phyloP scores from a whole-genome alignment of 1,284 basidiomycete species.

The Cystobasidium pallidum region DNA sequence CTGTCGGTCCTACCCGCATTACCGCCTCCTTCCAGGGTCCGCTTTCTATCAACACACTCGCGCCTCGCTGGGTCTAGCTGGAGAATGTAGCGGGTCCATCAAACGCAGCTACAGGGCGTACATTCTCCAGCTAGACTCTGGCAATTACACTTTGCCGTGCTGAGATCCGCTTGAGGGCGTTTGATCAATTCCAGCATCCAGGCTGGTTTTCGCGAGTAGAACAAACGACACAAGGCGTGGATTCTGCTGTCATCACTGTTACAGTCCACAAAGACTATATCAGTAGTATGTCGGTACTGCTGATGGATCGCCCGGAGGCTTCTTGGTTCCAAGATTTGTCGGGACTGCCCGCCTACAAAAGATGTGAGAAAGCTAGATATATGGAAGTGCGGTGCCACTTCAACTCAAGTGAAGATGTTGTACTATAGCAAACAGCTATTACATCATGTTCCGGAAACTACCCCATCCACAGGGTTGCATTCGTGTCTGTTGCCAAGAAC shows the following conservation, averaged over 20 bases:
- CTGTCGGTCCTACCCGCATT: too few relatives aligned
- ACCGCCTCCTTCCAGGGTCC: neutral
- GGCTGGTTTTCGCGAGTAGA: slow-evolving; percentile 37
- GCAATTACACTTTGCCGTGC: slow-evolving; percentile 27
- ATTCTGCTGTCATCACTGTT: neutral
- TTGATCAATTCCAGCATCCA: slow-evolving; percentile 10
- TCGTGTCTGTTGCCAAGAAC: too few relatives aligned
- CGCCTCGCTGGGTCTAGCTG: slow-evolving; percentile 21
- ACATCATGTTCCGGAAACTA: too few relatives aligned
- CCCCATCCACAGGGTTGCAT: too few relatives aligned
- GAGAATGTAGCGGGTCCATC: slow-evolving; percentile 20
- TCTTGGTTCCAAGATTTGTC: neutral
- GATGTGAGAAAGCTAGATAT: neutral
- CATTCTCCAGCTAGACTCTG: slow-evolving; percentile 6
- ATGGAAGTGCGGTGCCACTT: too few relatives aligned
- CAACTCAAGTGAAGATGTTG: too few relatives aligned
- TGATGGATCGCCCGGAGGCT: neutral
- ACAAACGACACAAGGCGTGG: slow-evolving; percentile 5
- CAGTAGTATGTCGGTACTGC: neutral
- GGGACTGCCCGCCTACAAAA: slow-evolving; percentile 25
- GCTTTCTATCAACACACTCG: slow-evolving; percentile 13
- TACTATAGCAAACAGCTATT: too few relatives aligned
- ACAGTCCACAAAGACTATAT: neutral
- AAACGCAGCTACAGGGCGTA: slow-evolving; percentile 1
- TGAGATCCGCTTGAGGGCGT: slow-evolving; percentile 6